A percentile compares a stretch with the other conserved stretches of the same genome.
phyloP scores from a whole-genome alignment of 2,329 filamentous ascomycete species.

The Penicillium sp. region DNA sequence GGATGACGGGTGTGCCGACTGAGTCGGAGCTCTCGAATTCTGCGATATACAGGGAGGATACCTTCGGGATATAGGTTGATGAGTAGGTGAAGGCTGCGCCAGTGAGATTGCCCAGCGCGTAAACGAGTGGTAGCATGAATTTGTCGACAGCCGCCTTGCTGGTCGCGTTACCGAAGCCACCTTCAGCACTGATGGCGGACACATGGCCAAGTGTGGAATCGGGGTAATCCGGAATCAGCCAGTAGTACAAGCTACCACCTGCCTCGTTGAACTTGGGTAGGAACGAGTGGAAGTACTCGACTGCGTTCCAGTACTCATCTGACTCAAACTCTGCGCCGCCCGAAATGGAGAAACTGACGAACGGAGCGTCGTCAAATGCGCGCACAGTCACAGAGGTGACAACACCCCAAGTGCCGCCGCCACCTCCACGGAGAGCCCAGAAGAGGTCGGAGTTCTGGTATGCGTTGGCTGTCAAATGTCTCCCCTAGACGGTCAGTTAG shows the following conservation, averaged over 20 bases:
- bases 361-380: conserved; percentile 37
- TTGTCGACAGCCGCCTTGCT: not conserved
- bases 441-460: conserved; percentile 41
- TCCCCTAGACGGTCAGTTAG: not conserved
- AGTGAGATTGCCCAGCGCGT: not conserved
- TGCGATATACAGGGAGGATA: not conserved
- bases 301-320: conserved; percentile 2
- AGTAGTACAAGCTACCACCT: not conserved
- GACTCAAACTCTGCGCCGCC: not conserved
- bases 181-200: not conserved
- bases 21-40: not conserved
- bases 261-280: conserved; percentile 3
- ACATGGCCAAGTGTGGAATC: not conserved
- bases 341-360: conserved; percentile 18
- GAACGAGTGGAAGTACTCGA: not conserved
- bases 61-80: not conserved
- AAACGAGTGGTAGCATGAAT: not conserved
- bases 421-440: conserved; percentile 56
- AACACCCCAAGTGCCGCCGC: conserved; percentile 51
- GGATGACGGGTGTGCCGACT: not conserved
- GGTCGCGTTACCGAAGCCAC: not conserved
- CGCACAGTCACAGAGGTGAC: conserved; percentile 43
- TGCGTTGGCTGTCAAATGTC: conserved; percentile 7
- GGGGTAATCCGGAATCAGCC: not conserved
- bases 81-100: not conserved